Conservation (phyloP, 305 asterid species). For the Rubia peregrina region DNA sequence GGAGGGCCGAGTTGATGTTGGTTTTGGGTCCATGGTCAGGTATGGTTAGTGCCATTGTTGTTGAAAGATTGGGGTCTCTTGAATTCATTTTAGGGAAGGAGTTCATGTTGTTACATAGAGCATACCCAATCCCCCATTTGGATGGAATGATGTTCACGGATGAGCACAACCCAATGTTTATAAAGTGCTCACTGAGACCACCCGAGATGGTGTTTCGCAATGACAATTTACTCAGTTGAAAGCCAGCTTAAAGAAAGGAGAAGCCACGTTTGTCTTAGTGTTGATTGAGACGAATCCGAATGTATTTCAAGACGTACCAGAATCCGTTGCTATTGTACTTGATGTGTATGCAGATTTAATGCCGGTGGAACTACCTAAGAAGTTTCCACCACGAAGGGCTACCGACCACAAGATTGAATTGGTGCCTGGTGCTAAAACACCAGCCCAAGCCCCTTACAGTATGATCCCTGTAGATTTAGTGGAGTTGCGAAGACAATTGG, state of each 20-base stretch:
- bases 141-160: no score
- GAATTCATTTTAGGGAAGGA: no score
- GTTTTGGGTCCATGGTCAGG: no score
- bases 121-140: no score
- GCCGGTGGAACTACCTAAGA: neutral
- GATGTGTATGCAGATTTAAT: neutral
- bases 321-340: neutral
- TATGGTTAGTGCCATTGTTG: no score
- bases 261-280: neutral
- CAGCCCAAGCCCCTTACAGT: neutral
- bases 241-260: neutral
- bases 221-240: neutral
- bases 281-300: neutral
- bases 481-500: neutral
- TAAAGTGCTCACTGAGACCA: no score
- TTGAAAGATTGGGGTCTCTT: no score
- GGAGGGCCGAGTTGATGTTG: no score
- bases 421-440: neutral
- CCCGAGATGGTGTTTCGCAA: no score
- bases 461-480: neutral
- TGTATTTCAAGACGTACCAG: neutral
- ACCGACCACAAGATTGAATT: neutral
- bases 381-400: neutral
- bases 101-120: no score
- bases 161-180: no score